Base-by-base conservation (phyloP, 768 basidiomycete genomes). In the Tulasnella sp. region DNA sequence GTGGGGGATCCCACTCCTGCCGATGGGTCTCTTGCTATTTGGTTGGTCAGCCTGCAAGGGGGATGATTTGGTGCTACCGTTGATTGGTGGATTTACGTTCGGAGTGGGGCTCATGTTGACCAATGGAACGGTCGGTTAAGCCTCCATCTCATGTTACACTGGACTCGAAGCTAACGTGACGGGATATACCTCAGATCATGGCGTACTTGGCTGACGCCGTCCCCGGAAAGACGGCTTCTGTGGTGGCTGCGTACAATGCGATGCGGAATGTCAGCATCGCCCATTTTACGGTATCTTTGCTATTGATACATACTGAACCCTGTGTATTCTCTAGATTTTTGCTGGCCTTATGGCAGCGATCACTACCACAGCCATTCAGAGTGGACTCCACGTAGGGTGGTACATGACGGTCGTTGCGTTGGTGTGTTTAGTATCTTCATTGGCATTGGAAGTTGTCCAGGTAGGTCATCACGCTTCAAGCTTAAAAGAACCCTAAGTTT, bases 71-170 rank as follows among this genome's bases (percentile, higher is more conserved):
- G 51, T 51, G 27, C n/a, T 63, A 15, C 62, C 62, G 10, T 30
- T 55, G 8, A 60, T 60, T 23, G 62, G 62, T 23, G 58, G 50
- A 8, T 63, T 63, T 24, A 24, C 60, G 17, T 63, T 63, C 43
- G 58, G 62, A 42, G 51, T 63, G 26, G 62, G 62, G 15, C 43
- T 60, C 19, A 60, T 60, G 52, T 60, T 63, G 45, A 51, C 59
- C 24, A 63, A 48, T 44, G 50, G 59, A 43, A 61, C 59, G 52
- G 59, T 61, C 13, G 1, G 59, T 21, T 1, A 21, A 19, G 9
- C 8, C 23, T 24, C 43, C 27, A 29, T 24, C 11, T 4, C 43
- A 26, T 21, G 11, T 17, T 15, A 3, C 2, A 8, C 44, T 17
- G 19, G 32, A 3, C 32, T 48, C 15, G 3, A 17, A 24, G 24